Conservation (phyloP, 106 monocot species). For the Dendrobium officinale region DNA sequence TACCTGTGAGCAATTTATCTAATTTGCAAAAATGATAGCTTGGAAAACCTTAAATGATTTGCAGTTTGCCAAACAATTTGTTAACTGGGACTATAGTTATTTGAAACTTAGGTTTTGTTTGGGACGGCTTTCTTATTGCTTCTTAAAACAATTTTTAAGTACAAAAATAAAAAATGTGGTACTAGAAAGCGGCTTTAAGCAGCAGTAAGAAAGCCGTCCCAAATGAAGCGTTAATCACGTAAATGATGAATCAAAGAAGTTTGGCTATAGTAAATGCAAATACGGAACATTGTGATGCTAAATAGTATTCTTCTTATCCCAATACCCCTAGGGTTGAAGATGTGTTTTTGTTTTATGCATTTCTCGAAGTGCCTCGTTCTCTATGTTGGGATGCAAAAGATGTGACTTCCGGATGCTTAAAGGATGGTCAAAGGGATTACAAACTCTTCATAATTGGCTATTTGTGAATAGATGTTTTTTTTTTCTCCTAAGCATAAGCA, state of each 20-base stretch:
- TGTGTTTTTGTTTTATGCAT: neutral
- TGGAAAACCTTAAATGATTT: neutral
- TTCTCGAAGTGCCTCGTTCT: neutral
- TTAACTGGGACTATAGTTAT: neutral
- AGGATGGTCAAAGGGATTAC: neutral
- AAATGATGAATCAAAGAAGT: neutral
- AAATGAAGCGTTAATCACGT: neutral
- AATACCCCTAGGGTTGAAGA: neutral
- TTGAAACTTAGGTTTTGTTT: neutral
- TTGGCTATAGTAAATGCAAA: neutral
- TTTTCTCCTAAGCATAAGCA: neutral
- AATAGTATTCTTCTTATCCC: neutral
- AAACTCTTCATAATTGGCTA: neutral
- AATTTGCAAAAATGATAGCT: neutral
- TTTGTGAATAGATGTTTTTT: constrained; percentile 1
- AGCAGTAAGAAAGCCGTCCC: no score
- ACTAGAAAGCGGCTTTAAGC: no score
- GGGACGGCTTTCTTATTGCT: no score
- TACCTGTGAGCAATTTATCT: neutral
- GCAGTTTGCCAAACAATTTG: neutral
- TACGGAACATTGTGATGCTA: neutral
- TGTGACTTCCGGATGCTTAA: neutral
- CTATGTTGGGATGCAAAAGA: neutral
- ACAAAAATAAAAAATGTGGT: no score
- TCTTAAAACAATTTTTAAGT: no score